A percentile compares a stretch with the other conserved stretches of the same genome.
Evolutionary conservation across 2,329 filamentous ascomycete species (phyloP).

Genomic region (Colletotrichum spinosum): DNA sequence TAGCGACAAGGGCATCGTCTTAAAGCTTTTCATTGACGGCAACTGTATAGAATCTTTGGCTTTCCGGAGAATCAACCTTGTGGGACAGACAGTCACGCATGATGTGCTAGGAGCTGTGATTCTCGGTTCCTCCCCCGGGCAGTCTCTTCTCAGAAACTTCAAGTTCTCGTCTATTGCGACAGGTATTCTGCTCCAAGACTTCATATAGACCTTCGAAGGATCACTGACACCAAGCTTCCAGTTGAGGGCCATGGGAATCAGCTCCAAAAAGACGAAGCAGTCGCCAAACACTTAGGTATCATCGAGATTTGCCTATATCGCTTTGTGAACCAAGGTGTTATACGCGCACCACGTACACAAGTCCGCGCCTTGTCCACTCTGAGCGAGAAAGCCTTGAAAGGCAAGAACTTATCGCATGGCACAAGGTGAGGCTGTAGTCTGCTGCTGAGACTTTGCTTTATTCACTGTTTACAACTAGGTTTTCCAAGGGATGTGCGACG

Average conservation of each 20-base stretch:
- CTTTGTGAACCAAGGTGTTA: background rate
- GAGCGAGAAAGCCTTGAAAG: conserved; percentile 13
- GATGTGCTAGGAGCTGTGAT: rapidly evolving
- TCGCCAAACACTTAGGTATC: conserved; percentile 2
- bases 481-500: background rate
- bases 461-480: background rate
- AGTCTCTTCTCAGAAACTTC: background rate
- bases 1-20: rapidly evolving
- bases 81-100: rapidly evolving
- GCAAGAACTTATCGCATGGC: conserved; percentile 1
- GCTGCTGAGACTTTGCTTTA: background rate
- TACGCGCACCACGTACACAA: background rate
- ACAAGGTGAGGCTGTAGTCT: background rate
- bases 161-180: background rate
- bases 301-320: background rate
- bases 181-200: background rate
- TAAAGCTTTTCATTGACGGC: conserved; percentile 3
- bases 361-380: background rate
- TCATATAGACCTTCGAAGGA: rapidly evolving
- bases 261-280: background rate
- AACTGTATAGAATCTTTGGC: rapidly evolving
- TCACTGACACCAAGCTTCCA: background rate
- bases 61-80: rapidly evolving
- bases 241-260: background rate
- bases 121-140: background rate